These are phyloP conservation scores for Penicillium flavigenum DNA, from an alignment of 495 filamentous ascomycete genomes.

Conservation along the genomic window DNA sequence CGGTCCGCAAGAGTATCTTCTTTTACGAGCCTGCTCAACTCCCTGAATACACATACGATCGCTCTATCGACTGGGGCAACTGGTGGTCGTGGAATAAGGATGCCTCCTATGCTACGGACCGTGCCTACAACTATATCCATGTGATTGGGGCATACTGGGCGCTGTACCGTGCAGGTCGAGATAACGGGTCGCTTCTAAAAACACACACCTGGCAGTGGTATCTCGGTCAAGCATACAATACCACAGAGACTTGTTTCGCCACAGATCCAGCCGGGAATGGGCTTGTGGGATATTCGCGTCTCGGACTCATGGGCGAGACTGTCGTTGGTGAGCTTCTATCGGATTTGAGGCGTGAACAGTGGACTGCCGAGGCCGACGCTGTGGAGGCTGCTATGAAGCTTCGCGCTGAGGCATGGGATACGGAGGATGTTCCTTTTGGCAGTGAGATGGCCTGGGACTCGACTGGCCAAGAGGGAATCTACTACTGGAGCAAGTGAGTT, in stretches of 20 bases:
- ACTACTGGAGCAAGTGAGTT: neutral
- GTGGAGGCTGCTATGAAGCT: conserved; percentile 42
- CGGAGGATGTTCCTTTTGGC: conserved; percentile 47
- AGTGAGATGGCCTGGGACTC: conserved; percentile 57
- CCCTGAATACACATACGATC: conserved; percentile 3
- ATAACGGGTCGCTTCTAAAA: conserved; percentile 14
- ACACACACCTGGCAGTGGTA: neutral
- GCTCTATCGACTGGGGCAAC: conserved; percentile 38
- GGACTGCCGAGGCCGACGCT: conserved; percentile 30
- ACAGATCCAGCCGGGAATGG: conserved; percentile 20
- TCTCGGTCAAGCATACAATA: neutral
- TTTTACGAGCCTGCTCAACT: neutral
- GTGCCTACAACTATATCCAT: conserved; percentile 56
- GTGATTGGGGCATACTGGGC: conserved; percentile 51
- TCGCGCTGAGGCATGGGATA: conserved; percentile 44
- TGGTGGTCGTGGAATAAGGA: conserved; percentile 43
- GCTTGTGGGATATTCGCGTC: conserved; percentile 35
- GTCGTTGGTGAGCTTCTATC: conserved; percentile 47
- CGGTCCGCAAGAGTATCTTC: neutral
- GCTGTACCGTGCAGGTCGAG: conserved; percentile 48
- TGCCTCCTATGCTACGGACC: conserved; percentile 39
- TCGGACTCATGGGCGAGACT: conserved; percentile 54
- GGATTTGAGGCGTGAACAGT: conserved; percentile 38
- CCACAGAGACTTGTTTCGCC: neutral
- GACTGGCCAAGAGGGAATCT: neutral